Evolutionary conservation across 176 grass and related monocot species (phyloP), one percentile per base, ranked within the genome.

Genomic region (Eleusine indica): DNA sequence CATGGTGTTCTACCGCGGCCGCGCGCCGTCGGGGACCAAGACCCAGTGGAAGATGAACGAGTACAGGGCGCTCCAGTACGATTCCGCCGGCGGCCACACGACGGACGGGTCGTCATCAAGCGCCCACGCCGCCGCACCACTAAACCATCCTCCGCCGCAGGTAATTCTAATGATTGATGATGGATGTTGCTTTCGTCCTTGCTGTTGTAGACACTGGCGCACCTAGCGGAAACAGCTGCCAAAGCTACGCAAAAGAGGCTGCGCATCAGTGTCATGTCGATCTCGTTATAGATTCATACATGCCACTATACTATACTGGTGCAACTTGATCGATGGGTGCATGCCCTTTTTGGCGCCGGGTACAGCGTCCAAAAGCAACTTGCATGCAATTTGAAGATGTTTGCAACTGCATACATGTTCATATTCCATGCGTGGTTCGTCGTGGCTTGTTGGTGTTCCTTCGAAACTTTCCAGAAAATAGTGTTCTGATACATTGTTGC

Each of bases 41-140:
- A 96, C 97, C 82, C 53, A 35, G 54, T 99, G 97, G 97, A 99
- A 99, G 84, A 91, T 99, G 85, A 96, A 99, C 77, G 93, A 96
- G 74, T 99, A 99, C 71, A 92, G 86, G 66, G 85, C 89, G 19
- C 53, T 90, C 48, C 86, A 96, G n/a, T 82, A 91, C 56, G 53
- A 67, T 41, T 10, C 49, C 9, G 0, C 35, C 9, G 64, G 54
- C 18, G 40, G 30, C 65, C n/a, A 9, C 21, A 15, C 21, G 28
- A 42, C 15, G 4, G 66, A 70, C 40, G 68, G 77, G 35, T 80
- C 46, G 16, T 58, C 60, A 1, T 53, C 86, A 5, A 67, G 3
- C 46, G 2, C 83, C 64, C n/a, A 32, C 65, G 16, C 22, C 68
- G 53, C 73, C 21, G 18, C 84, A 47, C 66, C 42, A 22, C 35